Evolutionary conservation across 2,329 filamentous ascomycete genomes (phyloP), one percentile per base, ranked within the genome.

Genomic region (Simplicillium sp.): DNA sequence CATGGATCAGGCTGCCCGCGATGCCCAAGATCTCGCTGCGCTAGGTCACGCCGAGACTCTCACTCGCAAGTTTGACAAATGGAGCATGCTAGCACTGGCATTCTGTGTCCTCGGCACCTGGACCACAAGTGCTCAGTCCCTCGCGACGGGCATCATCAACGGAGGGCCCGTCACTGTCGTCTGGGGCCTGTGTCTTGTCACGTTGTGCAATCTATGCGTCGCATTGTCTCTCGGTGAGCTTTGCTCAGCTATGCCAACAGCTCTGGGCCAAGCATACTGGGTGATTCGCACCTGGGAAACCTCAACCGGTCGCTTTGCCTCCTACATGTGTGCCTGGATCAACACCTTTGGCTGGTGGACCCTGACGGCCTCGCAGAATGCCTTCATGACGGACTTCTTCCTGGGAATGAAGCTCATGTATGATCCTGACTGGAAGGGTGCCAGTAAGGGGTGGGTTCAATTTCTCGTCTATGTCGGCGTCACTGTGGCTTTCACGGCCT

Each of bases 281-380:
- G 56, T 61, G 41, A 57, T 58, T 18, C 54, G 54, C 2, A 51
- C 63, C 25, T 60, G 54, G 51, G 50, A 38, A 56, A 65, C 61
- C 37, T 54, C 43, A 49, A 50, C 12, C 1, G 74, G 72, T 2
- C 64, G 73, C 2, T 72, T 75, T 44, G 50, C 56, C 4, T 73
- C 70, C 1, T 78, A 77, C 49, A 64, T 77, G 56, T 75, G 71
- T 46, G 74, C 73, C 2, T 77, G 72, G 71, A 73, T 77, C 50
- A 77, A 77, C 53, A 74, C 67, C 0, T 76, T 76, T 43, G 74
- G 73, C 11, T 78, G 74, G 74, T 75, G 71, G 64, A 69, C 71
- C 0, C 54, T 77, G 43, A 70, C 69, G 0, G 74, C 73, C 0
- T 75, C 70, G 2, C 69, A 74, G 44, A 63, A 70, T 17, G 73